Percentiles rank a stretch among this genome's conserved stretches.
Evolutionary conservation across 768 basidiomycete genomes (phyloP).

Genomic region (Paxillus involutus): DNA sequence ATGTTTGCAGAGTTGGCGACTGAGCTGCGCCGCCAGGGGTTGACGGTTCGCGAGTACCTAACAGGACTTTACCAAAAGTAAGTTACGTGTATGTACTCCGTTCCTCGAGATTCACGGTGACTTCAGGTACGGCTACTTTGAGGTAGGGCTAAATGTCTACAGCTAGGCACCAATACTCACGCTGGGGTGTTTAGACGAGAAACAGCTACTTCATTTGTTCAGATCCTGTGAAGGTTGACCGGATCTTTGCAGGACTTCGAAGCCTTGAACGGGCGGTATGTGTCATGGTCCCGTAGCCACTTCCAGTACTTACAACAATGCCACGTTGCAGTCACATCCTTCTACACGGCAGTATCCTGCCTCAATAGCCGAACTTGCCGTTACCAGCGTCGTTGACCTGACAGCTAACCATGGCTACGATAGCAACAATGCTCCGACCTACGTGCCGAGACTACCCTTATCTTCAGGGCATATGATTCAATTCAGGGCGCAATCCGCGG

Average conservation of each 20-base stretch:
- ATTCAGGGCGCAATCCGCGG: slow-evolving; percentile 53
- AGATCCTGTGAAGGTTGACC: slow-evolving; percentile 63
- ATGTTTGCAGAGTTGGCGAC: slow-evolving; percentile 69
- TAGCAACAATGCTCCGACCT: slow-evolving; percentile 67
- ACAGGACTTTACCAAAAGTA: slow-evolving; percentile 63
- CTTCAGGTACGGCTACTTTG: slow-evolving; percentile 73
- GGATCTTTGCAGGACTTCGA: slow-evolving; percentile 68
- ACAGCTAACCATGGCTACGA: slow-evolving; percentile 67
- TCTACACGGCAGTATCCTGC: slow-evolving; percentile 50
- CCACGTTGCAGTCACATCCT: slow-evolving; percentile 17
- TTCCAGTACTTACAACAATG: neutral
- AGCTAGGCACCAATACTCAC: neutral
- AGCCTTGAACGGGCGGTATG: slow-evolving; percentile 46
- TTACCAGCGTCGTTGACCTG: slow-evolving; percentile 71
- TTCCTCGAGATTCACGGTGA: neutral
- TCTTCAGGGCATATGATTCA: slow-evolving; percentile 88
- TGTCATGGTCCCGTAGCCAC: neutral
- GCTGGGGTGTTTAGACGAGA: slow-evolving; percentile 50
- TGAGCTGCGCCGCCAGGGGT: slow-evolving; percentile 47
- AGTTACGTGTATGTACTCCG: slow-evolving; percentile 5
- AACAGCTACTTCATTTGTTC: slow-evolving; percentile 82
- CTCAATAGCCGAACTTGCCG: slow-evolving; percentile 55
- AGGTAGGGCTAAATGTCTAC: slow-evolving; percentile 39
- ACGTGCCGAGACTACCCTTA: slow-evolving; percentile 60
- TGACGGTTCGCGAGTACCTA: slow-evolving; percentile 57